A percentile compares a stretch with the other conserved stretches of the same genome.
These are phyloP conservation scores for Hymenoscyphus albidus DNA, from an alignment of 2,329 filamentous ascomycete genomes.

Conservation along the genomic window DNA sequence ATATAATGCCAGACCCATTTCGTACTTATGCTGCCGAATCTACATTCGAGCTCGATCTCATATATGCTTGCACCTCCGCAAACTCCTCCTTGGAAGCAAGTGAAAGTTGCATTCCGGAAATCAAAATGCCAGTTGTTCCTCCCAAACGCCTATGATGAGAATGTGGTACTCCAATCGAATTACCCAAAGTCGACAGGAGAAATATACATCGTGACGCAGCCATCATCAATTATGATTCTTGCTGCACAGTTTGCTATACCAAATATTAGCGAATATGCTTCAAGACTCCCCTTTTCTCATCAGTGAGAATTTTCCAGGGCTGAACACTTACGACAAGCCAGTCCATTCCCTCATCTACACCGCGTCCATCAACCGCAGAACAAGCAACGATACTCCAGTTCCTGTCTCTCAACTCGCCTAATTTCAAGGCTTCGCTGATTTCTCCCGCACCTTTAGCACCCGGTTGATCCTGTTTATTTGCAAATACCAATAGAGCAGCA, in stretches of 20 bases:
- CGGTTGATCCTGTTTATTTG: constrained; percentile 98
- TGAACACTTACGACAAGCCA: constrained; percentile 66
- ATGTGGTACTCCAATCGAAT: constrained; percentile 18
- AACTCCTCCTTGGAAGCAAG: constrained; percentile 6
- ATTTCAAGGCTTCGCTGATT: constrained; percentile 86
- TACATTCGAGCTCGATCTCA: constrained; percentile 4
- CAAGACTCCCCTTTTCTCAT: neutral
- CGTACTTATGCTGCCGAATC: neutral
- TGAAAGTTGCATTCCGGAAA: constrained; percentile 6
- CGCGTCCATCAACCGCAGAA: constrained; percentile 90
- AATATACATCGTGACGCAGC: constrained; percentile 21
- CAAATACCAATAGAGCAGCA: constrained; percentile 88
- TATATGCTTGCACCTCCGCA: neutral
- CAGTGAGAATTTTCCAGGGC: neutral
- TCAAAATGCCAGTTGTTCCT: constrained; percentile 10
- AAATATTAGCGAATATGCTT: constrained; percentile 13
- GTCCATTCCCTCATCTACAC: constrained; percentile 97
- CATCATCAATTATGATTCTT: constrained; percentile 28
- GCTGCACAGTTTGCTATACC: constrained; percentile 36
- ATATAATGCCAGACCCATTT: constrained; percentile 2
- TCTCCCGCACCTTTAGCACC: constrained; percentile 95
- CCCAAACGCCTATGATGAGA: constrained; percentile 11
- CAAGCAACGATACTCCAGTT: constrained; percentile 99
- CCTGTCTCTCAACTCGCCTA: constrained; percentile 88
- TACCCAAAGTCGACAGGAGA: constrained; percentile 17